Evolutionary conservation across 1,284 basidiomycete species (phyloP).

Genomic region (Puccinia horiana): DNA sequence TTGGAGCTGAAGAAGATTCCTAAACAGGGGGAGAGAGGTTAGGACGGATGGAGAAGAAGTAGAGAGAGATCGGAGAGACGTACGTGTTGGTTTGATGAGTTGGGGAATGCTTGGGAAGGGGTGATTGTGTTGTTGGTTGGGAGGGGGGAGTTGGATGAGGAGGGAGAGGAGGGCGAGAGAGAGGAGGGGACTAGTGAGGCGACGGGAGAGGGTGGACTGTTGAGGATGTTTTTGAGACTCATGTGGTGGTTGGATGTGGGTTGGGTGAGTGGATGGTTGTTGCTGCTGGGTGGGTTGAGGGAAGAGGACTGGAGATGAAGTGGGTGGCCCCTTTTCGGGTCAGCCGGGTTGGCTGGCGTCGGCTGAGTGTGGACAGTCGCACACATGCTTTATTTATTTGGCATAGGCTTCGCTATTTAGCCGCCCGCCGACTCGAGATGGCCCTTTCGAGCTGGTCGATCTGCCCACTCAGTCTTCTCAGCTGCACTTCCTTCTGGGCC

Average conservation of each 20-base stretch:
- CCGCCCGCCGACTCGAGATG: constrained; percentile 2
- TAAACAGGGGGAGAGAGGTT: neutral
- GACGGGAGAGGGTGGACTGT: constrained; percentile 43
- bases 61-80: neutral
- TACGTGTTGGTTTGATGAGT: neutral
- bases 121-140: neutral
- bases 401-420: neutral
- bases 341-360: no score
- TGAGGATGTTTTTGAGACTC: constrained; percentile 49
- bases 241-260: constrained; percentile 28
- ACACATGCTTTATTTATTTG: no score
- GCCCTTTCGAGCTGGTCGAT: constrained; percentile 4
- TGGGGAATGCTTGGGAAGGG: neutral
- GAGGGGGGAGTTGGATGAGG: constrained; percentile 11
- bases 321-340: neutral
- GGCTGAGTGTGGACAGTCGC: no score
- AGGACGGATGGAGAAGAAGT: neutral
- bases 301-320: no score
- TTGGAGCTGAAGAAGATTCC: constrained; percentile 20
- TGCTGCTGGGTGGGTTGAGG: neutral
- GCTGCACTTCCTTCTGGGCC: neutral
- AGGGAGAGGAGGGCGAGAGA: constrained; percentile 9
- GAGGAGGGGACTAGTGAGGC: constrained; percentile 36
- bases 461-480: neutral
- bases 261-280: neutral